Base-by-base conservation (phyloP, 352 stramenopile species). In the Phytophthora niederhauseri region DNA sequence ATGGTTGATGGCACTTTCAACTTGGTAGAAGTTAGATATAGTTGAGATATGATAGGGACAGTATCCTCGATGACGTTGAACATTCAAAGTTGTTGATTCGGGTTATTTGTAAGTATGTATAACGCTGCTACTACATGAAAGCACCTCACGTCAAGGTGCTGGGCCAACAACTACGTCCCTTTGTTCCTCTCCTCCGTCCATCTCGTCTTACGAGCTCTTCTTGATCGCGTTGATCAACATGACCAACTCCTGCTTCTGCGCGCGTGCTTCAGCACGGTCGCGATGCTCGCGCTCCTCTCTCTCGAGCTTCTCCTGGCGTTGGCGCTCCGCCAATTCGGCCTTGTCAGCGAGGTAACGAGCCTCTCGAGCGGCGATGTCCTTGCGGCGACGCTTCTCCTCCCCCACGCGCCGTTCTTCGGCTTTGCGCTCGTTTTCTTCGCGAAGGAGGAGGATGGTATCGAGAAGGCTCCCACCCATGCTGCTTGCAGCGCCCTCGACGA, bases 261-360 rank as follows among this genome's bases (percentile, higher is more conserved):
- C 38, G 38, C 38, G 38, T 12, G 38, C 14, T 46, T 46, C 38
- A 14, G 19, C 11, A 46, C 38, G 14, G 2, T 46, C 38, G 17
- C 38, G 38, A 46, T 2, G 38, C 9, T 11, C 38, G 38, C 38
- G 38, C 12, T 46, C 38, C 6, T 46, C 38, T 46, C 38, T 46
- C 38, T 46, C 38, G 12, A 46, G 0, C 38, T 46, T 46, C 38
- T 46, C 38, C 38, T 46, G 38, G 38, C 17, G 38, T 11, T 12
- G 38, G 12, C 38, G 11, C 19, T 46, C 38, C 12, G 38, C 12
- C 38, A 3, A 11, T 4, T 46, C 38, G 12, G 38, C 38, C 38
- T 46, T 46, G 38, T 46, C 38, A 46, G 38, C 38, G 38, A 46
- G 38, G 38, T 46, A 46, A 19, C 38, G 38, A 46, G 38, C 38